phyloP scores from a whole-genome alignment of 2,329 filamentous ascomycete species.

The Colletotrichum shisoi region DNA sequence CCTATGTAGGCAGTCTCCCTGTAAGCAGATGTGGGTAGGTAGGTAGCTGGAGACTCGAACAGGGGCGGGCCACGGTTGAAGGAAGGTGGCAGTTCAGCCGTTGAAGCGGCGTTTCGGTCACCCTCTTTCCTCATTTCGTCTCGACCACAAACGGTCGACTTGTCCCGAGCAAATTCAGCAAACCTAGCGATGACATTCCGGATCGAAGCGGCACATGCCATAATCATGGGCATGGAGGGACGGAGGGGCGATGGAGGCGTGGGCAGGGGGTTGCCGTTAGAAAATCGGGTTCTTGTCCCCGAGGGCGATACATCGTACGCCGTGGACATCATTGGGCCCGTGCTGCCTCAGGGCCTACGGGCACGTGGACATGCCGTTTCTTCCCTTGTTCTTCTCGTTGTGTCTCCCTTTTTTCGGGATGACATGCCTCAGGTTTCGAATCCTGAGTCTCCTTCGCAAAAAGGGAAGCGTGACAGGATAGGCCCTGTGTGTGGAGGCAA shows the following conservation, averaged over 20 bases:
- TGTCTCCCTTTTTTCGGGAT: background rate
- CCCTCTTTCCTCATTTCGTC: background rate
- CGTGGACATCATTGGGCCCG: background rate
- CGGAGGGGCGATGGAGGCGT: background rate
- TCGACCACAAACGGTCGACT: background rate
- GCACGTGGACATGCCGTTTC: constrained; percentile 22
- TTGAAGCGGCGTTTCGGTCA: background rate
- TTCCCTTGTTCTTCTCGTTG: background rate
- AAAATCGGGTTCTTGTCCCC: background rate
- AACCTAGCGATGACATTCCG: background rate
- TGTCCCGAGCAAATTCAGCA: background rate
- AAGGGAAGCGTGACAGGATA: background rate
- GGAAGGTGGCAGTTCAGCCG: background rate
- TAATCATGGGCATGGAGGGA: background rate
- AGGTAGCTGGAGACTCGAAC: background rate
- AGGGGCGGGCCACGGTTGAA: background rate
- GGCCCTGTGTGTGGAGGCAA: background rate
- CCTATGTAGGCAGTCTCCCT: too few species aligned
- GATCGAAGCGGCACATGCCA: background rate
- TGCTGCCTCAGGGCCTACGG: background rate
- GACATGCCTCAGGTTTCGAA: background rate
- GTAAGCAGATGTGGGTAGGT: background rate
- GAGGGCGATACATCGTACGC: background rate
- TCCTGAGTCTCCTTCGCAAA: background rate
- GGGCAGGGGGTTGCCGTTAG: background rate